phyloP scores from a whole-genome alignment of 805 yeast species.

The Starmerella powellii region DNA sequence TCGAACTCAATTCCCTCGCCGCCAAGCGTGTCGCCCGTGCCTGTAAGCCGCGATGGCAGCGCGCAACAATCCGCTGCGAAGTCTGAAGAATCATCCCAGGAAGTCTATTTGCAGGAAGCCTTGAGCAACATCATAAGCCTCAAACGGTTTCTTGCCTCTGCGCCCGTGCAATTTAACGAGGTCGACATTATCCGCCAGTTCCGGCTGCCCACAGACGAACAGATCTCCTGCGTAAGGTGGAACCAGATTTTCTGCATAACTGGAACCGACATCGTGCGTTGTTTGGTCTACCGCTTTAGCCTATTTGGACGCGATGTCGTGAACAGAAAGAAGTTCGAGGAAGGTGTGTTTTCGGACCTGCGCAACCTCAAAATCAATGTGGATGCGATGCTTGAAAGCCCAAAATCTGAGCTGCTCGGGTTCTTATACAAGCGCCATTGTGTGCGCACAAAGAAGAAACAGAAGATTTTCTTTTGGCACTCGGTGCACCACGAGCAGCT shows the following conservation, averaged over 20 bases:
- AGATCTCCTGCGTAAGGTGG: conserved; percentile 88
- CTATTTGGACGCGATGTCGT: conserved; percentile 74
- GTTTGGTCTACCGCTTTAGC: conserved; percentile 77
- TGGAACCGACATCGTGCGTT: conserved; percentile 90
- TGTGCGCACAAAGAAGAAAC: conserved; percentile 87
- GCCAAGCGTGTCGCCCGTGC: conserved; percentile 1
- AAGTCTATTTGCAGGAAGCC: neutral
- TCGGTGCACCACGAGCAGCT: conserved; percentile 88
- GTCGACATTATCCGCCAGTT: conserved; percentile 80
- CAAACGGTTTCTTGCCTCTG: conserved; percentile 79
- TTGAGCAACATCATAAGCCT: conserved; percentile 25
- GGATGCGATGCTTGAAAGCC: conserved; percentile 77
- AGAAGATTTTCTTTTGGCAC: conserved; percentile 93
- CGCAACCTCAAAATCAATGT: conserved; percentile 66
- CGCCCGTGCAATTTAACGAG: conserved; percentile 89
- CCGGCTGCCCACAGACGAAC: conserved; percentile 74
- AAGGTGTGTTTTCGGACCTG: conserved; percentile 85
- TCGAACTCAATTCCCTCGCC: conserved; percentile 2
- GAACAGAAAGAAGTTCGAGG: conserved; percentile 90
- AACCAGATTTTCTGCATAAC: conserved; percentile 77
- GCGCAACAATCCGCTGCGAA: no score
- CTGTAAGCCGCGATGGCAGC: no score
- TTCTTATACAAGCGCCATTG: conserved; percentile 78
- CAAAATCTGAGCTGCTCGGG: conserved; percentile 74
- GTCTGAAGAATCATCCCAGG: neutral